Evolutionary conservation across 2,329 filamentous ascomycete genomes (phyloP).

Genomic region (Penicillium sp.): DNA sequence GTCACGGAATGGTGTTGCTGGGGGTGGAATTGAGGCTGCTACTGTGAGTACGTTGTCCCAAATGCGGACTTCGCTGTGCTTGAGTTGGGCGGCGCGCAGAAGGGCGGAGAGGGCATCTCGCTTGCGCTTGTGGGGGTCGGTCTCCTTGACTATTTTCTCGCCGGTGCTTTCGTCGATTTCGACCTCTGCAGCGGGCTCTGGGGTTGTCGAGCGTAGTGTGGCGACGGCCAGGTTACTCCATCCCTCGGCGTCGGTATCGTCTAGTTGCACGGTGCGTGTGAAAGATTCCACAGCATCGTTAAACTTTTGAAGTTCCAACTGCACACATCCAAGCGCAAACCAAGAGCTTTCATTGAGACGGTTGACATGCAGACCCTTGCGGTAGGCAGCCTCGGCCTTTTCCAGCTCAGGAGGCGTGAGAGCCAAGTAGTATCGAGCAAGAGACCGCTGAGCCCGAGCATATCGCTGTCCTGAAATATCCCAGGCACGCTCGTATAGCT

Average conservation of each 20-base stretch:
- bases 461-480: slow-evolving; percentile 78
- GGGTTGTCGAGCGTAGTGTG: slow-evolving; percentile 60
- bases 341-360: slow-evolving; percentile 81
- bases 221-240: slow-evolving; percentile 95
- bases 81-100: slow-evolving; percentile 81
- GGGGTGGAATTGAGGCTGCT: slow-evolving; percentile 74
- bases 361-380: slow-evolving; percentile 75
- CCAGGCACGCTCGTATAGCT: slow-evolving; percentile 86
- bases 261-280: slow-evolving; percentile 77
- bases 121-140: slow-evolving; percentile 65
- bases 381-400: slow-evolving; percentile 76
- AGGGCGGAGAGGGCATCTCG: slow-evolving; percentile 80
- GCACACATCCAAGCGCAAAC: slow-evolving; percentile 88
- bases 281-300: slow-evolving; percentile 82
- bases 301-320: slow-evolving; percentile 76
- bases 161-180: slow-evolving; percentile 35
- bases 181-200: slow-evolving; percentile 33
- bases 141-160: slow-evolving; percentile 22
- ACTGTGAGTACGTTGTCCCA: slow-evolving; percentile 97
- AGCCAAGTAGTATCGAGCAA: slow-evolving; percentile 77
- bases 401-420: slow-evolving; percentile 62
- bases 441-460: slow-evolving; percentile 81
- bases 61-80: slow-evolving; percentile 86
- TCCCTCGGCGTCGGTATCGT: slow-evolving; percentile 85
- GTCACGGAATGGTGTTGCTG: slow-evolving; percentile 67